Base-by-base conservation (phyloP, 305 asterid species). In the Fraxinus angustifolia region DNA sequence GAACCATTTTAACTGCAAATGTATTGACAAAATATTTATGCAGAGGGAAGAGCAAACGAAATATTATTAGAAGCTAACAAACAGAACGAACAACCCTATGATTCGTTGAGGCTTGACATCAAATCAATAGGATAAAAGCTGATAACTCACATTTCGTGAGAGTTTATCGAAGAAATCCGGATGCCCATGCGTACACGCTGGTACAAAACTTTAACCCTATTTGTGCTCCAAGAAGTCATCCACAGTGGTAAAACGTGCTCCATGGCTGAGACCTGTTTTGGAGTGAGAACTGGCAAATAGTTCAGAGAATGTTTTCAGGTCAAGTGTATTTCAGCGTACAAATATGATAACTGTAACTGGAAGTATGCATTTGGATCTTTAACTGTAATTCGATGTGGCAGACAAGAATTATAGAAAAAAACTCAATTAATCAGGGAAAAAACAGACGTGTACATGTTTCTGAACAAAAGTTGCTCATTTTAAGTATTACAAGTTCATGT, bases 231-330 rank as follows among this genome's bases (percentile, higher is more conserved):
- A 3, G 89, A 87, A 82, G 88, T 88, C 91, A 90, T 87, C 98
- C 94, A 92, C 88, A 83, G 80, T 14, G 99, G 99, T 80, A 96
- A 90, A 83, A 96, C 92, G 82, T 89, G 97, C 88, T 96, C 99
- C 90, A 88, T 86, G 50, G 28, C 86, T 0, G 98, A 92, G 83
- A 93, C 97, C 91, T 88, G 91, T 86, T 90, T 86, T 12, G 98
- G 95, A 74, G 93, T 88, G 82, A 91, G 93, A 80, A 94, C 99
- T 96, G 84, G 82, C 84, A 87, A 85, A 67, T 74, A 85, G 77
- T 17, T 33, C 62, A 36, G 79, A 73, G 40, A 87, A 81, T 14
- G 42, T 17, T 73, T 78, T 74, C 56, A 50, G n/a, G 72, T 86
- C 84, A 88, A 88, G 81, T 77, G 33, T 79, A 28, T 28, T 28